phyloP scores from a whole-genome alignment of 1,139 yeast genomes.

The Magnusiomyces suaveolens region DNA sequence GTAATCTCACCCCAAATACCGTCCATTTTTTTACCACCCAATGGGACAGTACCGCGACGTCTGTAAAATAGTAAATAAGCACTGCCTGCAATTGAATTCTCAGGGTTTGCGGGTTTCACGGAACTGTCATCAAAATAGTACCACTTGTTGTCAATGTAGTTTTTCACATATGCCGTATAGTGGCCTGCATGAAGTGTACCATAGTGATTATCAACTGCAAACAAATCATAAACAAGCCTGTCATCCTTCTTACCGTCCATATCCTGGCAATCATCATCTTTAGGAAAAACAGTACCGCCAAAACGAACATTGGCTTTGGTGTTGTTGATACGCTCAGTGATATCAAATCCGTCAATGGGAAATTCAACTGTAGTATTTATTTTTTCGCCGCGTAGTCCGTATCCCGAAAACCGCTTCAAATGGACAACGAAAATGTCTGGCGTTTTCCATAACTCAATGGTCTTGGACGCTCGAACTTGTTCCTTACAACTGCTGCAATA shows the following conservation, averaged over 20 bases:
- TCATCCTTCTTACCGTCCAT: background rate
- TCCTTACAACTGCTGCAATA: conserved; percentile 85
- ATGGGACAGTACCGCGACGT: conserved; percentile 37
- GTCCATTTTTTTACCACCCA: conserved; percentile 29
- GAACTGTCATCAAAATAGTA: conserved; percentile 83
- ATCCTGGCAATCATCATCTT: conserved; percentile 18
- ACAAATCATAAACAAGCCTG: conserved; percentile 57
- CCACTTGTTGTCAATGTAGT: conserved; percentile 72
- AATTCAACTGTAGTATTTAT: conserved; percentile 77
- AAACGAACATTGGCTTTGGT: conserved; percentile 18
- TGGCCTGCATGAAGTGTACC: conserved; percentile 98
- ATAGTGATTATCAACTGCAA: conserved; percentile 90
- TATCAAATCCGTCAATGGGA: conserved; percentile 76
- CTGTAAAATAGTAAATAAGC: conserved; percentile 85
- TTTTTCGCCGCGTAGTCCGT: conserved; percentile 79
- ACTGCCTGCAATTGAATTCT: conserved; percentile 56
- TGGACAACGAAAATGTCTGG: conserved; percentile 89
- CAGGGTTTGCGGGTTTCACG: conserved; percentile 52
- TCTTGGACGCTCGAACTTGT: conserved; percentile 83
- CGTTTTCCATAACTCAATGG: conserved; percentile 81
- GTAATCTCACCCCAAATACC: conserved; percentile 25
- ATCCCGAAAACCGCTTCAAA: conserved; percentile 80
- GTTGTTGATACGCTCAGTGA: conserved; percentile 45
- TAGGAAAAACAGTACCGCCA: background rate
- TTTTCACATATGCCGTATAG: conserved; percentile 82